Base-by-base conservation (phyloP, 176 grass and related monocot species). In the Cymbopogon citratus region DNA sequence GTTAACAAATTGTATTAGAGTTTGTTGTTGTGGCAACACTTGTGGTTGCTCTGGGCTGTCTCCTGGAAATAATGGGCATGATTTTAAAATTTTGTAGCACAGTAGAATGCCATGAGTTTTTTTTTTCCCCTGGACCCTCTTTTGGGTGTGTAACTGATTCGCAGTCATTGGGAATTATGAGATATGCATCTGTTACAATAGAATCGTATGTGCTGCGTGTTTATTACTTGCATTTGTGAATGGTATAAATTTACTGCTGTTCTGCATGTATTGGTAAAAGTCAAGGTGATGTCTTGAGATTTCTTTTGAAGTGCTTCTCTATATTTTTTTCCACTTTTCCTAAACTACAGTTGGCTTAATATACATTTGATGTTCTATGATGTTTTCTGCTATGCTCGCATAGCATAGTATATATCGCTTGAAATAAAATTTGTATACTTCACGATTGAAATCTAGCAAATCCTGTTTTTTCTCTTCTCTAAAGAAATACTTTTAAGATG, bases 21-120 rank as follows among this genome's bases (percentile, higher is more conserved):
- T 27, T 41, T 40, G 7, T 39, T 74, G 26, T 28, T 48, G 26
- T 15, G 31, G 27, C 1, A 3, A 34, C 19, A 75, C 10, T 24
- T 38, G 72, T 75, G 26, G 15, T 18, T 57, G 21, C 11, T 54
- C 46, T 7, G 12, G 39, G 29, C 5, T 34, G n/a, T 29, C 7
- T 45, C 23, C 15, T 87, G 86, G 78, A 83, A 78, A 72, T 87
- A 78, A 24, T 76, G 48, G 34, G 29, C 14, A 29, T 31, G 57
- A 2, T 83, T 26, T 46, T 73, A 26, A 79, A 73, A 46, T 48
- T 73, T 83, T 79, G 26, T 34, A 25, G 59, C 10, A 6, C 38
- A 65, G 24, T 69, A 63, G 64, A 0, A 76, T 82, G 7, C 16
- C 2, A 28, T 12, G 9, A 5, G 9, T 12, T 3, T 33, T 21